These are phyloP conservation scores for Remersonia thermophila DNA, from an alignment of 2,329 filamentous ascomycete species.

Conservation along the genomic window DNA sequence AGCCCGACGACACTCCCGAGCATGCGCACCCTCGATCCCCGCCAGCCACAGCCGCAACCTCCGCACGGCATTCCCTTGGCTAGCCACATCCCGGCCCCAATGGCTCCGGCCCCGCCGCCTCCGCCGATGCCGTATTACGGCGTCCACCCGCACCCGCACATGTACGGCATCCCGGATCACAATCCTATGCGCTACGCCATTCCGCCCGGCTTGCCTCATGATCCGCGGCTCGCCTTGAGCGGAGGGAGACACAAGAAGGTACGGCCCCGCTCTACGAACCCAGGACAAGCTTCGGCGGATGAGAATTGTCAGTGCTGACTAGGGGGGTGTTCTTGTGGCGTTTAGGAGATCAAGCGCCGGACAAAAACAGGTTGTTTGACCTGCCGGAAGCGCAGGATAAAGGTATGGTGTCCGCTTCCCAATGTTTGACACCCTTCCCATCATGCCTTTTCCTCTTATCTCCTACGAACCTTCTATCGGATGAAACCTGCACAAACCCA, in stretches of 20 bases:
- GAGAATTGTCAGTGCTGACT: conserved; percentile 17
- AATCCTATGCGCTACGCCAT: conserved; percentile 34
- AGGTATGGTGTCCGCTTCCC: conserved; percentile 35
- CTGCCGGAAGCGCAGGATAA: conserved; percentile 49
- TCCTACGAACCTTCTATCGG: background rate
- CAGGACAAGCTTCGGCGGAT: background rate
- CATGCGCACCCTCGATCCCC: conserved; percentile 31
- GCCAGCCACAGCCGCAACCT: conserved; percentile 19
- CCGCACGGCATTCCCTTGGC: conserved; percentile 25
- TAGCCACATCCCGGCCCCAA: conserved; percentile 23
- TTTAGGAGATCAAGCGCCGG: conserved; percentile 49
- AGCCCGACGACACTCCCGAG: conserved; percentile 29
- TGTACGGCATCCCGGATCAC: conserved; percentile 32
- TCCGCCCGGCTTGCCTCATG: conserved; percentile 27
- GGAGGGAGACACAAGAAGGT: conserved; percentile 47
- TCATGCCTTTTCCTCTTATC: conserved; percentile 1
- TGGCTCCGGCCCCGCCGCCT: conserved; percentile 26
- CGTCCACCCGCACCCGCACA: conserved; percentile 27
- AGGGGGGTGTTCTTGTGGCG: conserved; percentile 14
- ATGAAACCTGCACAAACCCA: too few species aligned
- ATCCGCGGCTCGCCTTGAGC: conserved; percentile 34
- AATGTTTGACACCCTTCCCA: conserved; percentile 8
- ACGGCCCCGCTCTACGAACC: conserved; percentile 17
- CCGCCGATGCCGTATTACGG: conserved; percentile 33
- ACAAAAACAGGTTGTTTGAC: conserved; percentile 53